Base-by-base conservation (phyloP, 164 flowering plant species). In the Umbellularia californica region DNA sequence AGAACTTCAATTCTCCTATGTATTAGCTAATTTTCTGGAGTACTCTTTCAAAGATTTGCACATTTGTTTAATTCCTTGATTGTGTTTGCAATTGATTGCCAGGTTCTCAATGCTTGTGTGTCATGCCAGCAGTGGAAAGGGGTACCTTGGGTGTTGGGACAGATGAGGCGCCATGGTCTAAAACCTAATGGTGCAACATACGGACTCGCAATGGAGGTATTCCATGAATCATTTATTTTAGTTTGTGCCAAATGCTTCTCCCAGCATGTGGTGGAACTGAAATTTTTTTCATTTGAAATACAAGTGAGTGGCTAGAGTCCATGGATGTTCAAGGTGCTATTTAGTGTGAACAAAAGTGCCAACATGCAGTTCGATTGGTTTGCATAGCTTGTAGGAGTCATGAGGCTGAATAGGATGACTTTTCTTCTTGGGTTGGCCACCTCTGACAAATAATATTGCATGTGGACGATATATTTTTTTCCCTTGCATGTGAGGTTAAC, bases 131-230 rank as follows among this genome's bases (percentile, higher is more conserved):
- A 92, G 77, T 94, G 97, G 98, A 94, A 90, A 82, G 97, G 91
- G 58, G 99, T 92, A 17, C 84, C 85, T 35, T 96, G 99, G 99
- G 97, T 96, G 65, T 88, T 96, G 80, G 77, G 85, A 68, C 90
- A 94, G 84, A 78, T 96, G 84, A 88, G 92, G 82, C 88, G 81
- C 81, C 76, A 76, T 79, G 88, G 93, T 51, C 80, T 92, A 73
- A 88, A 80, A 79, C 95, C 98, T 73, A 88, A 88, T 82, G 92
- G 88, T 77, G 93, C 98, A 77, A 90, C 94, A 47, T 94, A 91
- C 85, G 99, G 97, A 78, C 95, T 96, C 58, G 97, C 98, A 71
- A 94, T 96, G 99, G 99, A 96, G 97, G 99, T 95, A 87, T 69
- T 60, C 51, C 24, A 62, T 62, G 25, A 58, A 74, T 73, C 55